Evolutionary conservation across 129 eudicot species (phyloP).

Genomic region (Helichrysum umbraculigerum): DNA sequence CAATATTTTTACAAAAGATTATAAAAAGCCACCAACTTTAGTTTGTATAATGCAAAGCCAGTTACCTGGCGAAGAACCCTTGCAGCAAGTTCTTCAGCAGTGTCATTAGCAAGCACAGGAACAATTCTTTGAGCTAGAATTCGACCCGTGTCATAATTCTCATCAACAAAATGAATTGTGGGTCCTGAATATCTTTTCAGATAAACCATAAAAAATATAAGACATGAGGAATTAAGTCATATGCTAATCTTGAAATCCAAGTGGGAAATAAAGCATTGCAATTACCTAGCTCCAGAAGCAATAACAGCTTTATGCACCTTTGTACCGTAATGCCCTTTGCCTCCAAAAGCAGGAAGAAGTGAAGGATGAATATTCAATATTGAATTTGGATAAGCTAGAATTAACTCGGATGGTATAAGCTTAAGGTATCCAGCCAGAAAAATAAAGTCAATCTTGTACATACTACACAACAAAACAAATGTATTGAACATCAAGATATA

Average conservation of each 20-base stretch:
- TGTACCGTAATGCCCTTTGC: conserved; percentile 74
- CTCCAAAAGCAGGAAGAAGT: conserved; percentile 91
- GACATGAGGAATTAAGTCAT: not conserved
- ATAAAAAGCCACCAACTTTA: conserved; percentile 34
- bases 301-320: conserved; percentile 95
- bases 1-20: not conserved
- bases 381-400: conserved; percentile 63
- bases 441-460: conserved; percentile 56
- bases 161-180: conserved; percentile 82
- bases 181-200: conserved; percentile 65
- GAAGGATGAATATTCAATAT: conserved; percentile 86
- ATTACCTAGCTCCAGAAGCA: conserved; percentile 92
- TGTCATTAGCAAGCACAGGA: conserved; percentile 70
- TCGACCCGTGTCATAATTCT: conserved; percentile 76
- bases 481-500: not conserved
- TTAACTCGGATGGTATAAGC: conserved; percentile 66
- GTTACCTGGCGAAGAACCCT: conserved; percentile 82
- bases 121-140: conserved; percentile 82
- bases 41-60: conserved; percentile 43
- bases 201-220: not conserved
- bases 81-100: conserved; percentile 77
- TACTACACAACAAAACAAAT: conserved; percentile 34
- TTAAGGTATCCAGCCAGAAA: conserved; percentile 83
- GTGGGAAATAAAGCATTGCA: not conserved
- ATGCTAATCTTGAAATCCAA: conserved; percentile 3